Conservation (phyloP, 2,329 filamentous ascomycete species). For the Ophiobolus disseminans region DNA sequence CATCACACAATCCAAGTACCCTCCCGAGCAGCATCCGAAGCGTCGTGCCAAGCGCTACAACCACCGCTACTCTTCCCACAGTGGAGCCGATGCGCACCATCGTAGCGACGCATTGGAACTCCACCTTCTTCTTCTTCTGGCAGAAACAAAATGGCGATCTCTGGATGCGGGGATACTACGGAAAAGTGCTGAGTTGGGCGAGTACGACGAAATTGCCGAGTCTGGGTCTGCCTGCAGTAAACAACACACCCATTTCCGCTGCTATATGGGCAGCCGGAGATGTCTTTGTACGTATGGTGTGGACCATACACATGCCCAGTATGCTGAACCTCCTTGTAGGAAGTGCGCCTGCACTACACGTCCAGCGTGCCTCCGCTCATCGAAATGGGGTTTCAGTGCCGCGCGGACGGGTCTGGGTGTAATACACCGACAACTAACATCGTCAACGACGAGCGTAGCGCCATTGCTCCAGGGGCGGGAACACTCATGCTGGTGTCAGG, state of each 20-base stretch:
- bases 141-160: not conserved
- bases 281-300: not conserved
- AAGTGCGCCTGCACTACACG: not conserved
- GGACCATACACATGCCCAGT: not conserved
- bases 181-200: not conserved
- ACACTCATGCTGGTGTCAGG: not conserved
- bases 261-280: not conserved
- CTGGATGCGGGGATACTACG: not conserved
- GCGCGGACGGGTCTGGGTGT: not conserved
- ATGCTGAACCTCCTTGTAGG: not conserved
- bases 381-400: not conserved
- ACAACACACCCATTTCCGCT: not conserved
- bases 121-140: not conserved
- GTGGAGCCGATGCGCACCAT: not conserved
- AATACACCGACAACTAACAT: not conserved
- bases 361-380: not conserved
- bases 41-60: not conserved
- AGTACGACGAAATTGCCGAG: not conserved
- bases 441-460: not conserved
- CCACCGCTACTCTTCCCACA: not conserved
- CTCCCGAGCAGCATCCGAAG: not conserved
- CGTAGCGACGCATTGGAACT: not conserved
- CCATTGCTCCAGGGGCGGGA: not conserved
- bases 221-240: not conserved
- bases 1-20: not conserved